A percentile compares a stretch with the other conserved stretches of the same genome.
Evolutionary conservation across 1,139 yeast genomes (phyloP).

Genomic region (Yamadazyma blattariae): DNA sequence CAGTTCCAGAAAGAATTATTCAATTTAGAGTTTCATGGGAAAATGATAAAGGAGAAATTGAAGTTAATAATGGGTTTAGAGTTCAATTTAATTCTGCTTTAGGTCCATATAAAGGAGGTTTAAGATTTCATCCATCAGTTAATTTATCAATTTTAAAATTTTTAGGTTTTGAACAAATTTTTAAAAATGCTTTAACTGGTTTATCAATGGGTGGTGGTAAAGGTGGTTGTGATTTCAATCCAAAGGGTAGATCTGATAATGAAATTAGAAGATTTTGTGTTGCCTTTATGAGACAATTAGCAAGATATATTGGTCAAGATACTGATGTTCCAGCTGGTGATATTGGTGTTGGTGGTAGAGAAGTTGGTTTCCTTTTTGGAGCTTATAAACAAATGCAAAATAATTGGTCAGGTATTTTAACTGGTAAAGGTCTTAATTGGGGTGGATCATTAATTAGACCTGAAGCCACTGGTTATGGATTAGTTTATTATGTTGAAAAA

Average conservation of each 20-base stretch:
- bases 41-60: slow-evolving; percentile 86
- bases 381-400: slow-evolving; percentile 92
- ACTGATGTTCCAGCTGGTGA: slow-evolving; percentile 98
- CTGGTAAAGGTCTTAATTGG: slow-evolving; percentile 98
- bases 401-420: slow-evolving; percentile 94
- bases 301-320: slow-evolving; percentile 94
- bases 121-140: slow-evolving; percentile 96
- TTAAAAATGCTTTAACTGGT: slow-evolving; percentile 97
- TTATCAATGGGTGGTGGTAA: slow-evolving; percentile 99
- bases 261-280: slow-evolving; percentile 97
- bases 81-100: slow-evolving; percentile 98
- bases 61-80: slow-evolving; percentile 96
- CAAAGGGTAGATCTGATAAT: slow-evolving; percentile 86
- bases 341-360: slow-evolving; percentile 95
- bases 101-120: slow-evolving; percentile 99
- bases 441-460: slow-evolving; percentile 99
- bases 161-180: slow-evolving; percentile 97
- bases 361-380: slow-evolving; percentile 83
- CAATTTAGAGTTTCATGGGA: slow-evolving; percentile 99
- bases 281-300: slow-evolving; percentile 92
- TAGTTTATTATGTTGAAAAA: slow-evolving; percentile 94
- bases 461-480: slow-evolving; percentile 98
- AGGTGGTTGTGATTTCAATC: slow-evolving; percentile 98
- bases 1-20: slow-evolving; percentile 93
- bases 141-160: slow-evolving; percentile 93